Evolutionary conservation across 2,329 filamentous ascomycete species (phyloP).

Genomic region (Nigrospora sphaerica): DNA sequence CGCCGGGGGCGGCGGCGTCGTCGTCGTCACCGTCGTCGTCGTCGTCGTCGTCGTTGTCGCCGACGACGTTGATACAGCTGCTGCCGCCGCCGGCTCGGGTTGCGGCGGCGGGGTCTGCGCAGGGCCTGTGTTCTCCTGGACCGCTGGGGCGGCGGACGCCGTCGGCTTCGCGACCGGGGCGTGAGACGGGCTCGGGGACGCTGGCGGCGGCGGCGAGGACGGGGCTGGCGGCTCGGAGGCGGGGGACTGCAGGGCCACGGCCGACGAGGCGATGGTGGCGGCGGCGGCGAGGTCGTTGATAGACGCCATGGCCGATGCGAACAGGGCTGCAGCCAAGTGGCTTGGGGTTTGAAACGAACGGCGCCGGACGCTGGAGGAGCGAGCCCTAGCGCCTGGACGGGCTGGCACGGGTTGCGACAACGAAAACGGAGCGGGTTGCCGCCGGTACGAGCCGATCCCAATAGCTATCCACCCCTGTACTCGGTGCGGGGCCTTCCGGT

Average conservation of each 20-base stretch:
- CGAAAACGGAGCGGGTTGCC: too few species aligned
- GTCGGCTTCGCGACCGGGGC: not conserved
- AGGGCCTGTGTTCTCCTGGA: not conserved
- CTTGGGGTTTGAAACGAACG: too few species aligned
- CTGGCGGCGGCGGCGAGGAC: slow-evolving; percentile 6
- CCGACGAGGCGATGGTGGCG: slow-evolving; percentile 35
- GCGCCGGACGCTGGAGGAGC: too few species aligned
- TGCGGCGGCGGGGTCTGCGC: not conserved
- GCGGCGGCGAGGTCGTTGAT: slow-evolving; percentile 43
- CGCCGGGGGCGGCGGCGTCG: slow-evolving; percentile 1
- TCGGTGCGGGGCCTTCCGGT: too few species aligned
- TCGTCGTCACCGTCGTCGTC: slow-evolving; percentile 1
- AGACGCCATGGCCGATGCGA: slow-evolving; percentile 27
- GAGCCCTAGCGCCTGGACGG: too few species aligned
- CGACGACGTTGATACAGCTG: not conserved
- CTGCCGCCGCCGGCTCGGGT: not conserved
- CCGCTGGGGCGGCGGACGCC: not conserved
- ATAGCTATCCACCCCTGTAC: too few species aligned
- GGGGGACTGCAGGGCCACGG: slow-evolving; percentile 17
- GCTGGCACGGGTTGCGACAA: too few species aligned
- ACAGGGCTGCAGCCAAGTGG: too few species aligned
- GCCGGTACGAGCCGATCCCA: too few species aligned
- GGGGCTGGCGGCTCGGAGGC: slow-evolving; percentile 8
- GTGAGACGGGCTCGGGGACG: not conserved
- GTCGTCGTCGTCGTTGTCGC: not conserved